phyloP scores from a whole-genome alignment of 2,329 filamentous ascomycete genomes.

The Fusarium brevicatenulatum region DNA sequence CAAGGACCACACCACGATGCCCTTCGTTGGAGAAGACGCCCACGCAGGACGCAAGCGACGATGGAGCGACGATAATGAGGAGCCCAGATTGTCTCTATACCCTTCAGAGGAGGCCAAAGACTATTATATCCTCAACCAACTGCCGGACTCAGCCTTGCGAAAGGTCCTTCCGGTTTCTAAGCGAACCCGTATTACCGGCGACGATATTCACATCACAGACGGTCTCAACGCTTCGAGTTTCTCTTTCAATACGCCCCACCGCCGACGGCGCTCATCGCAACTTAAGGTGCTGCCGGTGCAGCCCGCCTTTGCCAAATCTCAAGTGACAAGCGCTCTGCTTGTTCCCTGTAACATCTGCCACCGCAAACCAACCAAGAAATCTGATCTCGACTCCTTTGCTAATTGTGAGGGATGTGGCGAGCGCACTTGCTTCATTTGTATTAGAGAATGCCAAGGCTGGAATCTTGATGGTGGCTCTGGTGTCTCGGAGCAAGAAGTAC shows the following conservation, averaged over 20 bases:
- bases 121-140: slow-evolving; percentile 43
- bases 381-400: slow-evolving; percentile 73
- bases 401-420: slow-evolving; percentile 70
- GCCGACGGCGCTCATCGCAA: slow-evolving; percentile 43
- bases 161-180: slow-evolving; percentile 48
- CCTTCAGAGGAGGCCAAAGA: slow-evolving; percentile 41
- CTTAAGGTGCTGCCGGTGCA: slow-evolving; percentile 38
- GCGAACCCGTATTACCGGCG: slow-evolving; percentile 44
- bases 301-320: slow-evolving; percentile 16
- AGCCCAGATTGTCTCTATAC: slow-evolving; percentile 41
- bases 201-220: slow-evolving; percentile 35
- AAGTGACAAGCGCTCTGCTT: slow-evolving; percentile 47
- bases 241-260: slow-evolving; percentile 28
- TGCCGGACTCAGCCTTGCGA: slow-evolving; percentile 41
- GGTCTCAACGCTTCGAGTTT: slow-evolving; percentile 11
- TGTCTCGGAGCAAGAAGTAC: slow-evolving; percentile 49
- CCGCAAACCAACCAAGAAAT: slow-evolving; percentile 70
- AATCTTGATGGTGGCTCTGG: slow-evolving; percentile 35
- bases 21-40: slow-evolving; percentile 48
- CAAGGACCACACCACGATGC: slow-evolving; percentile 46
- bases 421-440: slow-evolving; percentile 75
- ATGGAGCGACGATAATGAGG: slow-evolving; percentile 45
- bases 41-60: slow-evolving; percentile 50
- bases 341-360: slow-evolving; percentile 75
- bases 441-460: slow-evolving; percentile 69